Evolutionary conservation across 2,329 filamentous ascomycete species (phyloP), one percentile per base, ranked within the genome.

Genomic region (Pezicula carpinea): DNA sequence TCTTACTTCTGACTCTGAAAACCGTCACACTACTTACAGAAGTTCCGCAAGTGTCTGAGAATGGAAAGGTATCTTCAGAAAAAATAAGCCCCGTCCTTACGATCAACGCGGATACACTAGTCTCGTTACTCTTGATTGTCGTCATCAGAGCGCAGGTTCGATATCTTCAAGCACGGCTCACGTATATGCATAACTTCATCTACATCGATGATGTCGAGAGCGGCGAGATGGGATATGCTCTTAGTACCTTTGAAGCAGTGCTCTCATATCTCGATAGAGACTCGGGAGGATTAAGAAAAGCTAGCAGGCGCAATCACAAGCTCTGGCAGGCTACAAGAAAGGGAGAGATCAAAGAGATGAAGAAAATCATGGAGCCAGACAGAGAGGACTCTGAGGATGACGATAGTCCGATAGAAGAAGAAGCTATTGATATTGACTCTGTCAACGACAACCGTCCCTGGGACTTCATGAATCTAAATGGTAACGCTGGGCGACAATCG

Each of bases 141-240:
- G 87, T 99, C 10, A 97, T 99, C 51, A 80, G 92, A 53, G 89
- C 92, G 10, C 87, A 93, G 50, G 83, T 95, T 21, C 83, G 87
- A 49, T 85, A 96, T 66, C 73, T 99, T 7, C 89, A 96, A 59
- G 90, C 93, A 3, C 80, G 92, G 17, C 71, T 99, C 39, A 76
- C 87, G n/a, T 99, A 97, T 64, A 96, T 97, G 76, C 87, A 92
- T 36, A 89, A 95, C 60, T 99, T 96, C 62, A 93, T 96, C 56
- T 99, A 96, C 66, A 91, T 96, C 43, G 93, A 97, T 58, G 93
- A 99, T 67, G 90, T 99, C 7, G 93, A 99, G 56, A 95, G 83
- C 51, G 93, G 93, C 41, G 93, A 99, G 68, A 85, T 95, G 74
- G 93, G 93, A 7, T 99, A 99, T 66, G 91, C 92, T 0, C 68